Conservation (phyloP, 495 filamentous ascomycete genomes). For the Xylaria longipes region DNA sequence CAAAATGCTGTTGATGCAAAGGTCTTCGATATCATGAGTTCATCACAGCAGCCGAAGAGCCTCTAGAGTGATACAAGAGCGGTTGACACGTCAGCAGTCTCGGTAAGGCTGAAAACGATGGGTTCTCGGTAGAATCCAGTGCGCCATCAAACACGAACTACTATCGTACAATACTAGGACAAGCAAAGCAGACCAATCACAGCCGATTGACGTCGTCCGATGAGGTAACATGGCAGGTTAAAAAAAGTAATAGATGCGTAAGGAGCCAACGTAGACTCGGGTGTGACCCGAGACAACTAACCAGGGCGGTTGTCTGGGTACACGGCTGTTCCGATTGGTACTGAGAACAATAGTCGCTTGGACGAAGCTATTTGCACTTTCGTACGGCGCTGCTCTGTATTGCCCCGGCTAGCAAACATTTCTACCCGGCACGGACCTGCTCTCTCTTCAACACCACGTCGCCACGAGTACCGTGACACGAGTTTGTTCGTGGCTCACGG, state of each 20-base stretch:
- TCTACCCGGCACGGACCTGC: background rate
- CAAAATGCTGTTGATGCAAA: background rate
- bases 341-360: background rate
- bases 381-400: background rate
- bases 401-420: constrained; percentile 4
- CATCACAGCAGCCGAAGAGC: background rate
- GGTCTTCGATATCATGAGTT: background rate
- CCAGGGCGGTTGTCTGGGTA: background rate
- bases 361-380: constrained; percentile 5
- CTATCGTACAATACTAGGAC: background rate
- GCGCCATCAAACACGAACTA: background rate
- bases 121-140: background rate
- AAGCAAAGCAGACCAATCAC: constrained; percentile 3
- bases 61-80: background rate
- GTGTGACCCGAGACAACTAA: constrained; percentile 8
- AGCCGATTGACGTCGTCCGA: background rate
- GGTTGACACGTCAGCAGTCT: constrained; percentile 15
- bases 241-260: background rate
- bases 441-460: background rate
- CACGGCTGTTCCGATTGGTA: constrained; percentile 4
- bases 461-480: background rate
- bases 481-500: background rate
- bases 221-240: background rate
- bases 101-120: constrained; percentile 11
- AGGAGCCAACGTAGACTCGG: background rate